Percentiles rank a stretch among this genome's conserved stretches.
Evolutionary conservation across 768 basidiomycete species (phyloP).

Genomic region (Cubamyces lactineus): DNA sequence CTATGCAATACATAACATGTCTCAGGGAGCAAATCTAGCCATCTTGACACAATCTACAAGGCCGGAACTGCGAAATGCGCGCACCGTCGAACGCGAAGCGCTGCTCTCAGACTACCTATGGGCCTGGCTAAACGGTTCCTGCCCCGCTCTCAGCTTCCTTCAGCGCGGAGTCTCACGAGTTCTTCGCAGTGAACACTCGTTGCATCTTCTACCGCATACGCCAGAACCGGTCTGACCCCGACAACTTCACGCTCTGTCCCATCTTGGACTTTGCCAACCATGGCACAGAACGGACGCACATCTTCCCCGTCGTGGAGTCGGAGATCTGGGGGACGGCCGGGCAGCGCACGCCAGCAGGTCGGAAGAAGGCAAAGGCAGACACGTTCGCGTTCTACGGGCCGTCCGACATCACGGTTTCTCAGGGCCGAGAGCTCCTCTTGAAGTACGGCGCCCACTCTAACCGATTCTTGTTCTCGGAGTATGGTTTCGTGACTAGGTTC

Average conservation of each 20-base stretch:
- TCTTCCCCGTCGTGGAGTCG: conserved; percentile 43
- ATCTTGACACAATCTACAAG: conserved; percentile 17
- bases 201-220: conserved; percentile 76
- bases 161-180: conserved; percentile 8
- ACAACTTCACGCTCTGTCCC: conserved; percentile 88
- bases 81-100: not conserved
- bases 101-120: conserved; percentile 59
- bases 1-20: not conserved
- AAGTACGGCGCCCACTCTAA: conserved; percentile 84
- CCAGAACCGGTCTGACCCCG: conserved; percentile 50
- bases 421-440: conserved; percentile 72
- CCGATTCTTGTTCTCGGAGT: conserved; percentile 80
- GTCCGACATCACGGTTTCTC: conserved; percentile 40
- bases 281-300: conserved; percentile 43
- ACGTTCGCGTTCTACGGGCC: conserved; percentile 50
- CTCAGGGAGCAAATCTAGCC: conserved; percentile 11
- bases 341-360: conserved; percentile 45
- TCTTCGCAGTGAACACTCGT: conserved; percentile 80
- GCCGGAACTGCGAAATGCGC: not conserved
- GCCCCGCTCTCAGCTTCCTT: not conserved
- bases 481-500: conserved; percentile 74
- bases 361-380: conserved; percentile 28
- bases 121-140: conserved; percentile 88
- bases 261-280: conserved; percentile 94
- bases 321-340: conserved; percentile 41